Conservation (phyloP, 2,329 filamentous ascomycete species). For the Aspergillus hiratsukae region DNA sequence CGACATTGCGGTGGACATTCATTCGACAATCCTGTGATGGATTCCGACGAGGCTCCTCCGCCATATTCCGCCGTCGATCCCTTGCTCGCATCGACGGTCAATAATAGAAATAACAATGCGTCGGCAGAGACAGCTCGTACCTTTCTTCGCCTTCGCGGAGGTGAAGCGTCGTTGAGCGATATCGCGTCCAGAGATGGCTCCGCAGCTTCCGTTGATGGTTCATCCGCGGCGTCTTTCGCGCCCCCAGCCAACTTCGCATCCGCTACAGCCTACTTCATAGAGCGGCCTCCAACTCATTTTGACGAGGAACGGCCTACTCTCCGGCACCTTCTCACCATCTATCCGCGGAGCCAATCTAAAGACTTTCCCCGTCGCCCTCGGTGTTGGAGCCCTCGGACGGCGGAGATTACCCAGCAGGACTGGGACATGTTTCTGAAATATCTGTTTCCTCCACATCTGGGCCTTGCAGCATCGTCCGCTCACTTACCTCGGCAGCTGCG, state of each 20-base stretch:
- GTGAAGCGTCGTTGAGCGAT: constrained; percentile 14
- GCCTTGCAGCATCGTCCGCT: constrained; percentile 32
- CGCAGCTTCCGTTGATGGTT: constrained; percentile 7
- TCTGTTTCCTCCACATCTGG: constrained; percentile 38
- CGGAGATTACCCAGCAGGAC: constrained; percentile 38
- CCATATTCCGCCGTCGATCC: constrained; percentile 41
- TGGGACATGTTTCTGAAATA: constrained; percentile 42
- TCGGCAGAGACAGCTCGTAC: constrained; percentile 9
- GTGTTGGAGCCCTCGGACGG: constrained; percentile 33
- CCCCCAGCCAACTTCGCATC: constrained; percentile 32
- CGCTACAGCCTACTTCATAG: constrained; percentile 36
- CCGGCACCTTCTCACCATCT: constrained; percentile 38
- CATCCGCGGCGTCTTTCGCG: constrained; percentile 9
- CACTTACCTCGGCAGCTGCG: constrained; percentile 36
- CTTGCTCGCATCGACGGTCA: constrained; percentile 21
- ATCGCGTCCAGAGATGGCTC: constrained; percentile 14
- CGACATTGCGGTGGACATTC: background rate
- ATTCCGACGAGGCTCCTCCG: constrained; percentile 38
- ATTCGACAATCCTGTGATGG: constrained; percentile 21
- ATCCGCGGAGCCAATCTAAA: constrained; percentile 37
- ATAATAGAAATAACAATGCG: constrained; percentile 13
- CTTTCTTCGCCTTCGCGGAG: constrained; percentile 17
- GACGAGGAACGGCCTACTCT: constrained; percentile 23
- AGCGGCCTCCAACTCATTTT: constrained; percentile 26
- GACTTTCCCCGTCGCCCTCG: constrained; percentile 41